A percentile compares a stretch with the other conserved stretches of the same genome.
phyloP scores from a whole-genome alignment of 176 grass and related monocot species.

The Neostapfia colusana region DNA sequence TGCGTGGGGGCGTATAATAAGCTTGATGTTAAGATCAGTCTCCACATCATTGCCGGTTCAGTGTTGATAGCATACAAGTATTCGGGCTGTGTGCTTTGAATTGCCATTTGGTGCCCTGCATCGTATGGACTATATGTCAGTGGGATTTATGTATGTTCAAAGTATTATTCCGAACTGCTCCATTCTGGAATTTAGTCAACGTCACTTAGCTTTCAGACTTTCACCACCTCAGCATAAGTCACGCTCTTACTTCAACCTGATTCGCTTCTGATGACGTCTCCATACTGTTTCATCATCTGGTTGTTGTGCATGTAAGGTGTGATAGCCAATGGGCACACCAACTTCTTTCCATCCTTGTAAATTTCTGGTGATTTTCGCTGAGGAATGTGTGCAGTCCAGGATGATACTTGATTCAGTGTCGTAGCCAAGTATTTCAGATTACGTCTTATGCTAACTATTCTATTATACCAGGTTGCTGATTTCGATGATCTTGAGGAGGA shows the following conservation, averaged over 20 bases:
- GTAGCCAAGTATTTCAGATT: not conserved
- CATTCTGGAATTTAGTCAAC: constrained; percentile 7
- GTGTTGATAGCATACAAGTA: not conserved
- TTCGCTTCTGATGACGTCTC: not conserved
- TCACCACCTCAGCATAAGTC: not conserved
- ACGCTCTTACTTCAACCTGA: constrained; percentile 10
- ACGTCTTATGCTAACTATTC: constrained; percentile 27
- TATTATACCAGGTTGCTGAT: constrained; percentile 54
- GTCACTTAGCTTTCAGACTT: constrained; percentile 3
- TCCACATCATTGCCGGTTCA: not conserved
- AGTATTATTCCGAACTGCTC: not conserved
- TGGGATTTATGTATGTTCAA: not conserved
- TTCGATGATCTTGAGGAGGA: constrained; percentile 65
- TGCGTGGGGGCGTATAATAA: not conserved
- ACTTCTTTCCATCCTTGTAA: not conserved
- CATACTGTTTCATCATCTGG: constrained; percentile 3
- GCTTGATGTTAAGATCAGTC: not conserved
- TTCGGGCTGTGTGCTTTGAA: not conserved
- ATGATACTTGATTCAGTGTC: not conserved
- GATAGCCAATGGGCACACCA: not conserved
- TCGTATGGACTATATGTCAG: not conserved
- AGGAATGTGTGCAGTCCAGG: not conserved
- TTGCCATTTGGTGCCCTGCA: not conserved
- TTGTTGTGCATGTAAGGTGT: not conserved
- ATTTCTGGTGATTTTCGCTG: not conserved